These are phyloP conservation scores for Moesziomyces aphidis DNA, from an alignment of 1,284 basidiomycete species.

Conservation along the genomic window DNA sequence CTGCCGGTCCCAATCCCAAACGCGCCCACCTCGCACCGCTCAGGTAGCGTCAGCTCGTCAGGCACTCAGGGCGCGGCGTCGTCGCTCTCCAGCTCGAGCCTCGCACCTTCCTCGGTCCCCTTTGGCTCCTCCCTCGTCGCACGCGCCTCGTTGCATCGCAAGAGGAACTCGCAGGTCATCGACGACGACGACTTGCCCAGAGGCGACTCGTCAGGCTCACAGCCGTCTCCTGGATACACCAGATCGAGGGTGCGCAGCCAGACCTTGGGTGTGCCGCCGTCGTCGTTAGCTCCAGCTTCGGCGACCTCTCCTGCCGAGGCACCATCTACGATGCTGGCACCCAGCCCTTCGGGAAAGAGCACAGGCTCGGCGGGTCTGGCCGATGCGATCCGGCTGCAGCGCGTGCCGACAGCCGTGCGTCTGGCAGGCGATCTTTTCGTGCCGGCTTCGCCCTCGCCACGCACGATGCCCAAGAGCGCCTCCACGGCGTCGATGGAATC, in stretches of 20 bases:
- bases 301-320: constrained; percentile 11
- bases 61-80: constrained; percentile 39
- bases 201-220: constrained; percentile 6
- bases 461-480: constrained; percentile 40
- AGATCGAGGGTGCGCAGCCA: constrained; percentile 58
- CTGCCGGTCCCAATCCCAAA: constrained; percentile 36
- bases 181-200: constrained; percentile 24
- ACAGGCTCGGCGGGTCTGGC: constrained; percentile 37
- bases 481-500: constrained; percentile 42
- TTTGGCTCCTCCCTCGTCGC: constrained; percentile 18
- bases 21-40: constrained; percentile 30
- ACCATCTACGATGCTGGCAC: constrained; percentile 19
- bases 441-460: constrained; percentile 41
- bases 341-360: constrained; percentile 24
- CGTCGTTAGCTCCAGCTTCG: constrained; percentile 7
- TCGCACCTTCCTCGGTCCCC: constrained; percentile 35
- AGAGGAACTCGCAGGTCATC: constrained; percentile 30
- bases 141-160: constrained; percentile 15
- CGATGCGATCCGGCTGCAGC: constrained; percentile 71
- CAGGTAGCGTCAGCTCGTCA: constrained; percentile 43
- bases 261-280: constrained; percentile 39
- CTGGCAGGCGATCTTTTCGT: constrained; percentile 70
- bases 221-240: constrained; percentile 20
- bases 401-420: constrained; percentile 72
- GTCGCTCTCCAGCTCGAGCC: constrained; percentile 29